Base-by-base conservation (phyloP, 306 rosid genomes). In the Dalbergia oliveri region DNA sequence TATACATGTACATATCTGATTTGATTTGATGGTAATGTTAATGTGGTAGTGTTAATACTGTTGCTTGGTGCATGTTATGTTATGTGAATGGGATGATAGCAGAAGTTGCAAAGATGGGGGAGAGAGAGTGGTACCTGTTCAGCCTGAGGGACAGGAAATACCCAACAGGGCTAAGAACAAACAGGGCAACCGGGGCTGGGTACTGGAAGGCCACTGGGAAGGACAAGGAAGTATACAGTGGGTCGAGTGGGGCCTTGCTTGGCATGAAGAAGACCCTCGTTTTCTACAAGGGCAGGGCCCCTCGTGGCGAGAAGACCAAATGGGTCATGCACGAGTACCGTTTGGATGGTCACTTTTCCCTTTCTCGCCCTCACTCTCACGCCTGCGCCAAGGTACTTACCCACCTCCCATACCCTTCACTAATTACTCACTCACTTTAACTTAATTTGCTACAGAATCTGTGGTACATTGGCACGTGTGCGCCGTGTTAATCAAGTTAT, bases 261-360 rank as follows among this genome's bases (percentile, higher is more conserved):
- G 98, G 98, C 0, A 86, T 93, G 97, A 93, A 93, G 92, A 93
- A 93, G 83, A 93, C 98, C 4, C 92, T 91, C 3, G 98, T 93
- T 34, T 93, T 93, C 84, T 93, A 93, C 93, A 91, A 80, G 66
- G 98, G 98, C 12, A 86, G 94, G 76, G 97, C 98, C 50, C 98
- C 97, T 0, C 87, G 92, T 2, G 98, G 98, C 11, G 82, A 88
- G 69, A 91, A 90, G 83, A 93, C 98, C 83, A 87, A 88, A 84
- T 93, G 98, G 98, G 94, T 93, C 78, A 93, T 93, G 98, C 97
- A 93, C 11, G 97, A 93, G 88, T 93, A 89, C 88, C 97, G 94
- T 67, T 90, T 93, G 64, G 87, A 91, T 70, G 86, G 76, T 57
- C 72, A 86, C 84, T 85, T 89, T 53, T 89, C 97, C 61, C 73